These are phyloP conservation scores for Trifolium pratense DNA, from an alignment of 306 rosid species.

Conservation along the genomic window DNA sequence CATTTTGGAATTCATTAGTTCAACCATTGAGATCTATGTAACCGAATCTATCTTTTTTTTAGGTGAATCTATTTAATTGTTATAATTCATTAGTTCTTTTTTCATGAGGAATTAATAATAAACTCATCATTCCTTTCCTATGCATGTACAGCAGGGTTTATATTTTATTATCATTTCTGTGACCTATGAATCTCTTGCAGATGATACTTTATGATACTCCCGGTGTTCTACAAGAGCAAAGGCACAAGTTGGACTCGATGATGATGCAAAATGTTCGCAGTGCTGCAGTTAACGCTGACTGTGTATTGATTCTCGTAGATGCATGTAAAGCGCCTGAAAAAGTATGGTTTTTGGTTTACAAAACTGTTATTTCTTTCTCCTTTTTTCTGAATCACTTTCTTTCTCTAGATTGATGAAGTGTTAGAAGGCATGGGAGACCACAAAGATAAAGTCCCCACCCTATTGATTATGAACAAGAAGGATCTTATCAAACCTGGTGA, in stretches of 20 bases:
- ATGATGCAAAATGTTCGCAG: conserved; percentile 98
- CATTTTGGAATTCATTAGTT: conserved; percentile 12
- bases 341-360: conserved; percentile 59
- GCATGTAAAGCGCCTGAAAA: conserved; percentile 94
- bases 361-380: conserved; percentile 5
- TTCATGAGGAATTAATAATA: conserved; percentile 7
- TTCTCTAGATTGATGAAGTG: conserved; percentile 84
- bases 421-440: conserved; percentile 75
- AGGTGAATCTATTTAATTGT: no score
- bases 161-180: no score
- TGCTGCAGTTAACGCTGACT: conserved; percentile 85
- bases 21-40: conserved; percentile 5
- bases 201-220: conserved; percentile 96
- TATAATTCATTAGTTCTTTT: conserved; percentile 3
- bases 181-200: conserved; percentile 54
- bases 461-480: conserved; percentile 88
- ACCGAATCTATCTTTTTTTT: neutral
- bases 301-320: conserved; percentile 95
- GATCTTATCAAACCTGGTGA: conserved; percentile 97
- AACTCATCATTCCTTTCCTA: neutral
- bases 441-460: conserved; percentile 67
- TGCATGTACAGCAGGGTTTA: no score
- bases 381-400: conserved; percentile 41
- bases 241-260: conserved; percentile 93
- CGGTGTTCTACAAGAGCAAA: conserved; percentile 89